Evolutionary conservation across 305 asterid genomes (phyloP).

Genomic region (Fraxinus sp.): DNA sequence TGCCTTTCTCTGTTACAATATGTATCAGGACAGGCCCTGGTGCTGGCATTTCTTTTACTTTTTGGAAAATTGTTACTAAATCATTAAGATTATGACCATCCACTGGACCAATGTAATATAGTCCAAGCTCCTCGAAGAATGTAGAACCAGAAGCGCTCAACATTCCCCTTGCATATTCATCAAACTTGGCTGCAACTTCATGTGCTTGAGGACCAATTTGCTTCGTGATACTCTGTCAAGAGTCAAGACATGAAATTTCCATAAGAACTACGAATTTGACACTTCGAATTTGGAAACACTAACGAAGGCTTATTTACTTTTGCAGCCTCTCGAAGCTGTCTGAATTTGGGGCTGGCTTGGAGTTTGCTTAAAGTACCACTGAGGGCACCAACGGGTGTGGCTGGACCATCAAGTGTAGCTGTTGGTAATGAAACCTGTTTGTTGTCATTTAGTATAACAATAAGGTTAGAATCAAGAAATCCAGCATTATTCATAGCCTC

Average conservation of each 20-base stretch:
- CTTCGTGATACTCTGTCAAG: constrained; percentile 44
- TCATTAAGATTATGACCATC: constrained; percentile 75
- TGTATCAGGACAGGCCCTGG: constrained; percentile 83
- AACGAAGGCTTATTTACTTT: constrained; percentile 30
- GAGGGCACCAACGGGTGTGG: constrained; percentile 68
- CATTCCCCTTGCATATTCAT: constrained; percentile 41
- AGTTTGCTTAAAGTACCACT: constrained; percentile 51
- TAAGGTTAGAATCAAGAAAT: constrained; percentile 56
- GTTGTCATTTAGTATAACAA: constrained; percentile 58
- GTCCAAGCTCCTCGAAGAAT: constrained; percentile 63
- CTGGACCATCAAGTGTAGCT: constrained; percentile 73
- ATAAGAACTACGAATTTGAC: not conserved
- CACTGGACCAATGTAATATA: constrained; percentile 81
- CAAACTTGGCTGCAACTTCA: constrained; percentile 54
- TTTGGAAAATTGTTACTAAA: constrained; percentile 50
- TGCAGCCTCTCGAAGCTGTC: constrained; percentile 55
- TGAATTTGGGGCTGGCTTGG: constrained; percentile 49
- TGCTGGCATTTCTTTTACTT: constrained; percentile 67
- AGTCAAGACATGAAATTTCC: not conserved
- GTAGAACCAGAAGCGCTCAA: constrained; percentile 36
- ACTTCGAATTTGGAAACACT: not conserved
- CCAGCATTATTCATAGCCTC: constrained; percentile 78
- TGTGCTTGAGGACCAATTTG: constrained; percentile 48
- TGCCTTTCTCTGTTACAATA: constrained; percentile 73
- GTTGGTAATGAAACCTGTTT: constrained; percentile 69